Base-by-base conservation (phyloP, 768 basidiomycete genomes). In the Suillus decipiens region DNA sequence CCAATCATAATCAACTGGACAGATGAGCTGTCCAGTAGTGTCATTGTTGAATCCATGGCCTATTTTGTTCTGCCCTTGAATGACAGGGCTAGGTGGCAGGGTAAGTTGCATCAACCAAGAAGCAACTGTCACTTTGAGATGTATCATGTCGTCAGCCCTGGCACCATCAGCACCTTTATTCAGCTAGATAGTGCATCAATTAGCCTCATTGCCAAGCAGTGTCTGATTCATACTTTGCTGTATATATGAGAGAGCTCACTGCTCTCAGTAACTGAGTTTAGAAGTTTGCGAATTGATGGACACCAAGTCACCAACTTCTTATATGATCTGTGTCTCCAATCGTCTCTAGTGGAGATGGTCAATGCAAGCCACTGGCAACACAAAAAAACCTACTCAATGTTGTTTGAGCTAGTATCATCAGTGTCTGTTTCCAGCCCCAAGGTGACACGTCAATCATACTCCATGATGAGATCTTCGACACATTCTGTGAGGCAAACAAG, bases 1-100 rank as follows among this genome's bases (percentile, higher is more conserved):
- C 68, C 68, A 69, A 19, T 68, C 15, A 37, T 68, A 69, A 36
- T 69, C 67, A 1, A 65, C 50, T 0, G 64, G 67, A 31, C 64
- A 66, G 5, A 69, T 47, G 2, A 69, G 48, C 5, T 24, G 2
- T 9, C 64, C 68, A 0, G 64, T 69, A 14, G 43, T 10, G 1
- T 68, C 47, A 8, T 69, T 61, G 5, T 34, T 19, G 28, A 69
- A 66, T 0, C 68, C 64, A 1, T 48, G 36, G 5, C 51, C 19
- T 6, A n/a, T 11, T 12, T 34, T 53, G 19, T 12, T 33, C 5
- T 34, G 33, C 19, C 9, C 19, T 2, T 53, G 51, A 34, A 34
- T 34, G 1, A 19, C 48, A 24, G 31, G 48, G n/a, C 11, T 33
- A 1, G 33, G 33, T 33, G 33, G 33, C n/a, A 33, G 51, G 51